phyloP scores from a whole-genome alignment of 768 basidiomycete species.

The Pulveroboletus ravenelii region DNA sequence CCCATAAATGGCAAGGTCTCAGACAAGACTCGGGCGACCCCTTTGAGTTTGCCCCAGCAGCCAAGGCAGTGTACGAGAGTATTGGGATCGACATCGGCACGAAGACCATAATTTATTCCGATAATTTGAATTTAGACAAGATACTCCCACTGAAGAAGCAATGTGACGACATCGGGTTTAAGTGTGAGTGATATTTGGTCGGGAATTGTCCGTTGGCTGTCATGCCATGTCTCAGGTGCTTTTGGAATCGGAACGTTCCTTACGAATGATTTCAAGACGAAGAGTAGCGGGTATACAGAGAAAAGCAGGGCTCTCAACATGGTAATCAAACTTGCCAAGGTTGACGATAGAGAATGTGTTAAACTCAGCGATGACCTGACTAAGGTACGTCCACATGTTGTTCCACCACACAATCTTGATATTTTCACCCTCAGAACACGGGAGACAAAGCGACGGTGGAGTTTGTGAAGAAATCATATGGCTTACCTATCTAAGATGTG shows the following conservation, averaged over 20 bases:
- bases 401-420: not conserved
- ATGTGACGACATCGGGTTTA: conserved; percentile 69
- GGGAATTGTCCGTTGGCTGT: not conserved
- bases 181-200: conserved; percentile 34
- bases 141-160: conserved; percentile 66
- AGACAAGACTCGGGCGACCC: conserved; percentile 96
- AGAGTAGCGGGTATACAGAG: conserved; percentile 41
- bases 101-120: conserved; percentile 82
- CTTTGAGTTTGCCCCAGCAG: conserved; percentile 68
- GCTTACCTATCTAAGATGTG: not conserved
- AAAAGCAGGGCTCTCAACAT: conserved; percentile 87
- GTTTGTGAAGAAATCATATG: conserved; percentile 43
- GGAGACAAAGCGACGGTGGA: conserved; percentile 58
- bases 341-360: conserved; percentile 72
- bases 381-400: conserved; percentile 46
- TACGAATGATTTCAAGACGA: conserved; percentile 77
- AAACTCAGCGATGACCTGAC: conserved; percentile 91
- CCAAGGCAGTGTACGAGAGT: conserved; percentile 63
- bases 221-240: conserved; percentile 44
- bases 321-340: conserved; percentile 84
- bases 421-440: conserved; percentile 50
- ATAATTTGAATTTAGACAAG: conserved; percentile 69
- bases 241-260: conserved; percentile 94
- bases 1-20: conserved; percentile 71
- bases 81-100: conserved; percentile 62